Base-by-base conservation (phyloP, 2,329 filamentous ascomycete genomes). In the Helminthosporium solani region DNA sequence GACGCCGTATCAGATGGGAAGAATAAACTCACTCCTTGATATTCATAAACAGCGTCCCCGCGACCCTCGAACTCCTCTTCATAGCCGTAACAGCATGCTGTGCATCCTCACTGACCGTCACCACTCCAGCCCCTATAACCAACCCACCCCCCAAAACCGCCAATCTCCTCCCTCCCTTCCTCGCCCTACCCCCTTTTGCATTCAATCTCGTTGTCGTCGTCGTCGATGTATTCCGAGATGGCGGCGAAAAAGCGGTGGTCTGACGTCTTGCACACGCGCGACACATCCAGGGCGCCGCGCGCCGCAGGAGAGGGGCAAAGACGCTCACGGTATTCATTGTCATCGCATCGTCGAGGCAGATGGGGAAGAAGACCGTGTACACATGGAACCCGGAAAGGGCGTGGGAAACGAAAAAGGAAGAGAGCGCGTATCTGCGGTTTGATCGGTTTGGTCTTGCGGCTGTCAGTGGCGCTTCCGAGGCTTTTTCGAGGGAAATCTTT, bases 1-100 rank as follows among this genome's bases (percentile, higher is more conserved):
- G n/a, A n/a, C n/a, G n/a, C n/a, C n/a, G n/a, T n/a, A n/a, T n/a
- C n/a, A n/a, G n/a, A n/a, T n/a, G n/a, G n/a, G n/a, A n/a, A n/a
- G n/a, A n/a, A n/a, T n/a, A n/a, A n/a, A 75, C 78, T 61, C 76
- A 95, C 90, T 96, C 92, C 64, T 92, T 91, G 55, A 97, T 94
- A 73, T 87, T 91, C 46, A 95, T 76, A 12, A 82, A 82, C 58
- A 97, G 71, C 21, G 88, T 83, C 20, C 80, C 77, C 9, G 85
- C 84, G 18, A 97, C 92, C 52, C 92, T 81, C 7, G 87, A 87
- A 27, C 87, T 87, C 55, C 92, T 81, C 72, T 90, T 85, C 2
- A 81, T 81, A 9, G 88, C 87, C 42, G 85, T 82, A 65, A 88
- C 92, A 27, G 80, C 79, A 73, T 88, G 84, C 68, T 86, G 87